Base-by-base conservation (phyloP, 768 basidiomycete species). In the Amanita pallidorosea region DNA sequence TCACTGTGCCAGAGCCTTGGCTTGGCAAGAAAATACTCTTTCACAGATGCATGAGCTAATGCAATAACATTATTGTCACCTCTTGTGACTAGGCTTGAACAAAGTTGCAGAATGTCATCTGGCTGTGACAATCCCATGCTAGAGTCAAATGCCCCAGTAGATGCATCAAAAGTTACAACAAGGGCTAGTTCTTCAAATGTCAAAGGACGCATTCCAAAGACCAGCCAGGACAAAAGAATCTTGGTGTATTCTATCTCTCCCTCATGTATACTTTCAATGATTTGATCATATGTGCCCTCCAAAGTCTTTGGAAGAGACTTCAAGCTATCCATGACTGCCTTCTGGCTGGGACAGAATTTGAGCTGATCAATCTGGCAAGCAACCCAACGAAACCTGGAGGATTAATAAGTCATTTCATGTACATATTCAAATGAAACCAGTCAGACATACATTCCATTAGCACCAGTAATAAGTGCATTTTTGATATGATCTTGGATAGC, bases 41-140 rank as follows among this genome's bases (percentile, higher is more conserved):
- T 47, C 22, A 47, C 46, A 33, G 46, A 47, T 17, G 18, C 46
- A 47, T 47, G 46, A 29, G 46, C 46, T 15, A 47, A 29, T 13
- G 9, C 33, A 18, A 47, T 34, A 18, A 8, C 36, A 4, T 22
- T 13, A 35, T 47, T 33, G n/a, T 34, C 33, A 20, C 11, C 29
- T 15, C n/a, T 34, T 47, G 46, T 35, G 17, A 47, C 46, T 22
- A 47, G 22, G 35, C 46, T 47, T 35, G 46, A 47, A 22, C 46
- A 47, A 11, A 47, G 8, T 15, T 36, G 20, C 13, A 47, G 15
- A 3, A 47, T 35, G 23, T 47, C 18, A 22, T 47, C 35, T 23
- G 34, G 17, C 23, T 33, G 22, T 7, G 12, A n/a, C 33, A 47
- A 33, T 35, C 13, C 23, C 13, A 22, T 9, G 17, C 22, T 22